phyloP scores from a whole-genome alignment of 495 filamentous ascomycete genomes.

The Hypomontagnella monticulosa region DNA sequence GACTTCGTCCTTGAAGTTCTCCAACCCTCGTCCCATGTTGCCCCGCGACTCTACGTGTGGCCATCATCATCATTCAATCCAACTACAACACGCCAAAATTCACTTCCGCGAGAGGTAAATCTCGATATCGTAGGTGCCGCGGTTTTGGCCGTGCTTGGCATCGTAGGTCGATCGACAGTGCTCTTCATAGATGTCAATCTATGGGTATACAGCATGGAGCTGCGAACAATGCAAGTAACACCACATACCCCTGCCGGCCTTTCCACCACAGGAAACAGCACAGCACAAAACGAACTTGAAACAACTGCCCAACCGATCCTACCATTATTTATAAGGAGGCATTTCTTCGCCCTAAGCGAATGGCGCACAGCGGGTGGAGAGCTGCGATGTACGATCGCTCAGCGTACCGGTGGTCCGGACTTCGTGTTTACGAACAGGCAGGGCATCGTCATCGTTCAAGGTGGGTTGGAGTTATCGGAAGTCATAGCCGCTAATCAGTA shows the following conservation, averaged over 20 bases:
- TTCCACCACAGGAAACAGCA: neutral
- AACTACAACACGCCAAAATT: neutral
- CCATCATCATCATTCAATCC: neutral
- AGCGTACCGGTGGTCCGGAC: neutral
- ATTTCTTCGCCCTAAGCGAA: neutral
- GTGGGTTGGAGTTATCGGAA: conserved; percentile 15
- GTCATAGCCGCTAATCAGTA: neutral
- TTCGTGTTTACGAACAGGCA: conserved; percentile 10
- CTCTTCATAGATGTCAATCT: conserved; percentile 1
- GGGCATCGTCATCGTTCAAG: conserved; percentile 14
- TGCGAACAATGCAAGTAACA: neutral
- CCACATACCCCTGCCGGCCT: neutral
- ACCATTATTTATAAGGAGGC: neutral
- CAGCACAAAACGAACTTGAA: neutral
- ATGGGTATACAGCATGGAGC: conserved; percentile 3
- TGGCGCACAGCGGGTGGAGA: neutral
- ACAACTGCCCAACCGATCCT: neutral
- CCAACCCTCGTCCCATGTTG: neutral
- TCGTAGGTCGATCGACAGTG: neutral
- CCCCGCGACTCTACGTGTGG: neutral
- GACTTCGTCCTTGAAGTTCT: neutral
- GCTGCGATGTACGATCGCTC: neutral
- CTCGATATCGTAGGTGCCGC: neutral
- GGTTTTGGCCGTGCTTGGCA: neutral
- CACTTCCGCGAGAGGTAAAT: neutral